Evolutionary conservation across 495 filamentous ascomycete genomes (phyloP).

Genomic region (Hypoxylon intermedium): DNA sequence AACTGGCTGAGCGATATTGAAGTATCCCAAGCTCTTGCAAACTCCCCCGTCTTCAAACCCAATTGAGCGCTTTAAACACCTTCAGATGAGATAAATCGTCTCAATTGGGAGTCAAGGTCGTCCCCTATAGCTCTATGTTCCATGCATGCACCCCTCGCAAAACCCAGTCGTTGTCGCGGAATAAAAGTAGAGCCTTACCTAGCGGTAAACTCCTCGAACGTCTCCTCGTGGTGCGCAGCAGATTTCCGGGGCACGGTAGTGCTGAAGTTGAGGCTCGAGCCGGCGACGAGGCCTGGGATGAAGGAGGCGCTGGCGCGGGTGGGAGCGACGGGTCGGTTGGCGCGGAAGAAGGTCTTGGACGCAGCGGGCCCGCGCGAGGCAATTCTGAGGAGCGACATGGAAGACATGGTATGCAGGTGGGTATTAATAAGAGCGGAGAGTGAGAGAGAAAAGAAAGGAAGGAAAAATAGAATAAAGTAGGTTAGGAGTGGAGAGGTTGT

Average conservation of each 20-base stretch:
- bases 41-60: constrained; percentile 1
- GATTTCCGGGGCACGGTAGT: constrained; percentile 61
- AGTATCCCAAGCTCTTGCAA: not conserved
- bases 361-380: constrained; percentile 67
- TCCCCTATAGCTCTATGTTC: not conserved
- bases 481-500: constrained; percentile 17
- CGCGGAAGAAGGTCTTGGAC: constrained; percentile 66
- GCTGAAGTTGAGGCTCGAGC: constrained; percentile 70
- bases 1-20: not conserved
- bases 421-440: too few species aligned
- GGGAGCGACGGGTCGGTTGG: constrained; percentile 66
- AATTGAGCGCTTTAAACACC: constrained; percentile 19
- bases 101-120: constrained; percentile 37
- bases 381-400: constrained; percentile 71
- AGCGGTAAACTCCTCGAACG: constrained; percentile 97
- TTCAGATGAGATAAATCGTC: constrained; percentile 13
- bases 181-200: constrained; percentile 69
- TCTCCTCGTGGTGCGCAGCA: constrained; percentile 80
- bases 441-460: constrained; percentile 2
- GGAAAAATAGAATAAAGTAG: constrained; percentile 5
- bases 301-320: constrained; percentile 58
- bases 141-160: not conserved
- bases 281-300: constrained; percentile 46
- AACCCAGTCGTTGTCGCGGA: too few species aligned
- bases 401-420: constrained; percentile 66